A percentile compares a stretch with the other conserved stretches of the same genome.
These are phyloP conservation scores for Leccinum uliginosum DNA, from an alignment of 768 basidiomycete species.

Conservation along the genomic window DNA sequence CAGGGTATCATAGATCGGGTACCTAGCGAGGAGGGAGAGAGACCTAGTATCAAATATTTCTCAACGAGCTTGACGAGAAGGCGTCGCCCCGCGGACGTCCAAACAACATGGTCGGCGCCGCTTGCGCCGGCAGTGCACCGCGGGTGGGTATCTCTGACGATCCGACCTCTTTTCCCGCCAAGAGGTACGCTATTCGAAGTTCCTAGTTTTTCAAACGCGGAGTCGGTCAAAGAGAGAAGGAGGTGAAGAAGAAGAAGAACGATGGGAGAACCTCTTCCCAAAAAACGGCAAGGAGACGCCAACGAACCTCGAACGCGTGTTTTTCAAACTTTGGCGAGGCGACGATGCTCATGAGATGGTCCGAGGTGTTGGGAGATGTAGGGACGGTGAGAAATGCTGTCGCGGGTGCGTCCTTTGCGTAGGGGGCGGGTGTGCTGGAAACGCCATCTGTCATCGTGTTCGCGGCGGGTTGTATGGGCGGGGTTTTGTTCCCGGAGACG, in stretches of 20 bases:
- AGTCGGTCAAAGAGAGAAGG: background rate
- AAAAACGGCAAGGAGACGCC: background rate
- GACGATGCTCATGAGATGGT: constrained; percentile 35
- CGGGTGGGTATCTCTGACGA: constrained; percentile 35
- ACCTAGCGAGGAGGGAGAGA: background rate
- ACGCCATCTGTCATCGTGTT: constrained; percentile 1
- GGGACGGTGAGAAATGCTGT: constrained; percentile 21
- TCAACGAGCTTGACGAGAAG: constrained; percentile 24
- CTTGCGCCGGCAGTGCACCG: constrained; percentile 20
- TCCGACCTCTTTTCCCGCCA: constrained; percentile 41
- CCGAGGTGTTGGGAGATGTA: constrained; percentile 16
- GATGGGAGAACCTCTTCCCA: constrained; percentile 38
- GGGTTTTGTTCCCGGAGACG: constrained; percentile 30
- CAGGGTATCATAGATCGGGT: background rate
- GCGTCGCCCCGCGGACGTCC: constrained; percentile 32
- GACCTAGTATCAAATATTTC: constrained; percentile 10
- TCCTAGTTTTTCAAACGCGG: constrained; percentile 35
- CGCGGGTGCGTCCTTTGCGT: constrained; percentile 19
- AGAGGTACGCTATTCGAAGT: constrained; percentile 43
- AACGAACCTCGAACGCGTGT: constrained; percentile 48
- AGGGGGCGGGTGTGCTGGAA: constrained; percentile 2
- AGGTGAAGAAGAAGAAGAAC: background rate
- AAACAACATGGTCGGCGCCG: constrained; percentile 18
- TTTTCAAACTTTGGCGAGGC: constrained; percentile 35
- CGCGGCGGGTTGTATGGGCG: background rate